phyloP scores from a whole-genome alignment of 176 grass and related monocot species.

The Neostapfia colusana region DNA sequence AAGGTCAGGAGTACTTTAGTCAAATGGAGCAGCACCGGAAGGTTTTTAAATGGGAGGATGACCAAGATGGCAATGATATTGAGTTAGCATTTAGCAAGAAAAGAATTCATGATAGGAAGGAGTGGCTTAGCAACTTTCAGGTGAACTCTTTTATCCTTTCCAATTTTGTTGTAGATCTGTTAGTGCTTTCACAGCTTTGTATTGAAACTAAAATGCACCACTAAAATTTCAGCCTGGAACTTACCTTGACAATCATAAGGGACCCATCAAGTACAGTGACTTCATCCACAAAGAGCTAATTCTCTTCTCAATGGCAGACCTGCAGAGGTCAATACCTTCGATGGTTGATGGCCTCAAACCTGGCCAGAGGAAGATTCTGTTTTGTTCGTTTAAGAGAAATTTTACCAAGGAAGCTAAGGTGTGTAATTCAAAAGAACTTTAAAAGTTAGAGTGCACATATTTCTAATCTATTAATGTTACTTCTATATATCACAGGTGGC shows the following conservation, averaged over 20 bases:
- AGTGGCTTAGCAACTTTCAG: constrained; percentile 78
- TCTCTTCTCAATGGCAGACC: constrained; percentile 85
- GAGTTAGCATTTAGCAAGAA: constrained; percentile 95
- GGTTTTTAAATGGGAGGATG: constrained; percentile 65
- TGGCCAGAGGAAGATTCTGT: constrained; percentile 84
- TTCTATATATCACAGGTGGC: constrained; percentile 56
- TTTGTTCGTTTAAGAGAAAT: constrained; percentile 88
- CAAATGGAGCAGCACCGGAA: constrained; percentile 54
- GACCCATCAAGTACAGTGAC: constrained; percentile 72
- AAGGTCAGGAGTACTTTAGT: constrained; percentile 68
- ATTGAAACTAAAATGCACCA: constrained; percentile 27
- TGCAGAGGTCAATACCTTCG: constrained; percentile 88
- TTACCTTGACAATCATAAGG: constrained; percentile 60
- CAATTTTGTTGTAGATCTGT: background rate
- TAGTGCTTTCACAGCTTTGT: background rate
- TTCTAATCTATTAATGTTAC: constrained; percentile 27
- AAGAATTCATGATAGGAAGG: constrained; percentile 67
- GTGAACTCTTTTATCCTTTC: constrained; percentile 36
- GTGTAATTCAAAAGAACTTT: background rate
- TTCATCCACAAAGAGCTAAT: constrained; percentile 97
- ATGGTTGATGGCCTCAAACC: constrained; percentile 94
- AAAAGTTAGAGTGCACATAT: background rate
- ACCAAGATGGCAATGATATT: constrained; percentile 59
- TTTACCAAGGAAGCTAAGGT: constrained; percentile 79
- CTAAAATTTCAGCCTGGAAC: constrained; percentile 60